A percentile compares a stretch with the other conserved stretches of the same genome.
Conservation (phyloP, 2,329 filamentous ascomycete genomes). For the Penicillium digitatum region DNA sequence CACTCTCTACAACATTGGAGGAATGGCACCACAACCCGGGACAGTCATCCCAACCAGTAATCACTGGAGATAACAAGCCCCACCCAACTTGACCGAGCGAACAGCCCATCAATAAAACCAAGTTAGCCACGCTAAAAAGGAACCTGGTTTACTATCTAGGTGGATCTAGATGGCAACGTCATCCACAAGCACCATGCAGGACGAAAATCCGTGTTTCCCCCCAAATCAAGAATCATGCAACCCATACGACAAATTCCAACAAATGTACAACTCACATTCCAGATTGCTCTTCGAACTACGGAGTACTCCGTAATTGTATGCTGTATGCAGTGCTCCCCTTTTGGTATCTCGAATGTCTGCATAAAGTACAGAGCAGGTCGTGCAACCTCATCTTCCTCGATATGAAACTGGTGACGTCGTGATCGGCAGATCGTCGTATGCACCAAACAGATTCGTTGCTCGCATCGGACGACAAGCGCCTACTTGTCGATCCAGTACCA, state of each 20-base stretch:
- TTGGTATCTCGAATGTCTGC: neutral
- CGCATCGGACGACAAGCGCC: neutral
- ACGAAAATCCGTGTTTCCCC: neutral
- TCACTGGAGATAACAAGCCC: neutral
- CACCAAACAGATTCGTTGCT: neutral
- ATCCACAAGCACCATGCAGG: neutral
- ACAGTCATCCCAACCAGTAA: neutral
- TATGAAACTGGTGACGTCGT: slow-evolving; percentile 10
- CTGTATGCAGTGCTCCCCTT: neutral
- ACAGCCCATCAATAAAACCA: neutral
- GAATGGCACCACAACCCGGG: neutral
- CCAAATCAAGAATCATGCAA: neutral
- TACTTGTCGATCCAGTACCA: neutral
- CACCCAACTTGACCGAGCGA: neutral
- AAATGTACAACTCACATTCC: too few species aligned
- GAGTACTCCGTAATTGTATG: too few species aligned
- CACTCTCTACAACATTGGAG: neutral
- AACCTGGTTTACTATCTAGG: neutral
- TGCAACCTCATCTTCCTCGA: neutral
- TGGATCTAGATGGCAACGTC: slow-evolving; percentile 1
- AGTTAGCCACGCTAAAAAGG: neutral
- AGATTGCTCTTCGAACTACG: neutral
- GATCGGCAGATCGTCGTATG: slow-evolving; percentile 11
- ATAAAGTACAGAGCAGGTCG: neutral
- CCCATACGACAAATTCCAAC: neutral